These are phyloP conservation scores for Epichloe baconii DNA, from an alignment of 2,329 filamentous ascomycete species.

Conservation along the genomic window DNA sequence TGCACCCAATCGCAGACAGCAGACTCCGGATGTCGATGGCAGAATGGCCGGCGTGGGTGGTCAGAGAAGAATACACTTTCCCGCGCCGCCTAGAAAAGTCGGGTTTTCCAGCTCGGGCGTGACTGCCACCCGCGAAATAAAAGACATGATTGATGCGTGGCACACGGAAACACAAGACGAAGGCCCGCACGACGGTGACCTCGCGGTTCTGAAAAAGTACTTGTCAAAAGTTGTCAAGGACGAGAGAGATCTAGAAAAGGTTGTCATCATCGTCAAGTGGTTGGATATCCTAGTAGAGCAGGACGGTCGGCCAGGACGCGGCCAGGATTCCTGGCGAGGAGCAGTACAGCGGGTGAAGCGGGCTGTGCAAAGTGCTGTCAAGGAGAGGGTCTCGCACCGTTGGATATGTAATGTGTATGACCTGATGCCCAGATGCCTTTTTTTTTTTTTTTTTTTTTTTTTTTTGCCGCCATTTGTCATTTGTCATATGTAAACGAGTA, in stretches of 20 bases:
- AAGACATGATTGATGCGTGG: slow-evolving; percentile 67
- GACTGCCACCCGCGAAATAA: slow-evolving; percentile 44
- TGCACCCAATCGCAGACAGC: slow-evolving; percentile 16
- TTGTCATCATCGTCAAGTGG: slow-evolving; percentile 57
- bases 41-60: slow-evolving; percentile 16
- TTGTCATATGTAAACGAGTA: background rate
- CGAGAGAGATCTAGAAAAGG: slow-evolving; percentile 69
- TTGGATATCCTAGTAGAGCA: slow-evolving; percentile 42
- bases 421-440: background rate
- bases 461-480: background rate
- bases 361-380: slow-evolving; percentile 42
- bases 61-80: slow-evolving; percentile 34
- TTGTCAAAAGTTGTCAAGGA: slow-evolving; percentile 57
- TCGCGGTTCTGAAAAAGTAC: slow-evolving; percentile 61
- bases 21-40: slow-evolving; percentile 12
- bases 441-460: background rate
- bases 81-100: slow-evolving; percentile 30
- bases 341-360: slow-evolving; percentile 31
- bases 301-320: slow-evolving; percentile 23
- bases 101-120: slow-evolving; percentile 31
- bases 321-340: slow-evolving; percentile 32
- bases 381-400: slow-evolving; percentile 40
- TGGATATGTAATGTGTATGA: slow-evolving; percentile 24
- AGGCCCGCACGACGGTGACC: slow-evolving; percentile 69
- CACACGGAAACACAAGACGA: slow-evolving; percentile 55